Conservation (phyloP, 805 yeast species). For the Yarrowia keelungensis region DNA sequence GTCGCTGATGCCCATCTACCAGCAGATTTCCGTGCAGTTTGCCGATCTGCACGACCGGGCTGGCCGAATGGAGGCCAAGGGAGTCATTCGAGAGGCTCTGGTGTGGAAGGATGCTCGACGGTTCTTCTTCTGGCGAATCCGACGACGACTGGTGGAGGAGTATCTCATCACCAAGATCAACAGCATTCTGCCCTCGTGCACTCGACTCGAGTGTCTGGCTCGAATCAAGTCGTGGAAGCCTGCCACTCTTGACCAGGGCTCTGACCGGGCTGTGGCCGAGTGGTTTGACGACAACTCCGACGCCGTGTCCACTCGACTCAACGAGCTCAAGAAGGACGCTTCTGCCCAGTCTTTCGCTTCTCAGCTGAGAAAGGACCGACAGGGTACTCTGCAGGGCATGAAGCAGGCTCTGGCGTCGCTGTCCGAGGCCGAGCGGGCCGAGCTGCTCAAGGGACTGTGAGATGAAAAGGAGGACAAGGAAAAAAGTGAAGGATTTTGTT, state of each 20-base stretch:
- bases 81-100: slow-evolving; percentile 82
- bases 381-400: slow-evolving; percentile 44
- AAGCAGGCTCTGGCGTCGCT: slow-evolving; percentile 48
- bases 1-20: slow-evolving; percentile 81
- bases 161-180: slow-evolving; percentile 78
- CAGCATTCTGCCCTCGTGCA: slow-evolving; percentile 63
- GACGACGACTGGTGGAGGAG: slow-evolving; percentile 94
- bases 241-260: slow-evolving; percentile 65
- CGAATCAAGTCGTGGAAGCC: slow-evolving; percentile 90
- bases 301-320: slow-evolving; percentile 55
- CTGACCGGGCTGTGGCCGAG: slow-evolving; percentile 78
- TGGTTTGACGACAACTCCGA: slow-evolving; percentile 86
- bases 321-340: slow-evolving; percentile 44
- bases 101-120: slow-evolving; percentile 90
- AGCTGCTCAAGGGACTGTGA: slow-evolving; percentile 42
- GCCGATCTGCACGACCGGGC: slow-evolving; percentile 98
- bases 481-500: slow-evolving; percentile 24
- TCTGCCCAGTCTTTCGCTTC: slow-evolving; percentile 43
- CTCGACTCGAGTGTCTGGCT: slow-evolving; percentile 82
- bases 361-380: slow-evolving; percentile 40
- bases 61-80: slow-evolving; percentile 96
- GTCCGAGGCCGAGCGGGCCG: slow-evolving; percentile 49
- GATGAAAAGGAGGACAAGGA: background rate
- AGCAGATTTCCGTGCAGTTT: slow-evolving; percentile 91
- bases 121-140: slow-evolving; percentile 97